These are phyloP conservation scores for Pleurotus pulmonarius DNA, from an alignment of 768 basidiomycete genomes.

Conservation along the genomic window DNA sequence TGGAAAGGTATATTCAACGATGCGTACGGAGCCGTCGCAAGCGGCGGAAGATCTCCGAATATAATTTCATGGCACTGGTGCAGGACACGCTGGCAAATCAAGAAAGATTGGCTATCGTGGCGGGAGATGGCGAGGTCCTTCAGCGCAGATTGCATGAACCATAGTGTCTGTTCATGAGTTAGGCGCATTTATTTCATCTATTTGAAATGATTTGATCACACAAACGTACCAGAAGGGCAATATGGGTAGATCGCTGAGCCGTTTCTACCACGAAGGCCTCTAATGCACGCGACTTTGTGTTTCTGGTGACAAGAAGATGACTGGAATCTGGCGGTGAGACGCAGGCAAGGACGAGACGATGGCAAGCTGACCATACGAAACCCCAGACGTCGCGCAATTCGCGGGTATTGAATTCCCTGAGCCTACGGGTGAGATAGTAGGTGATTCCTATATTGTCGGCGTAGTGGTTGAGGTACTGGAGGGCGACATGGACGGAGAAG, in stretches of 20 bases:
- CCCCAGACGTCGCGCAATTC: slow-evolving; percentile 87
- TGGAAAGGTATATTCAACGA: slow-evolving; percentile 46
- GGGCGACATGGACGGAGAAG: slow-evolving; percentile 92
- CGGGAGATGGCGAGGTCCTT: slow-evolving; percentile 65
- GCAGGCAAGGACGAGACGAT: slow-evolving; percentile 10
- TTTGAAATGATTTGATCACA: slow-evolving; percentile 6
- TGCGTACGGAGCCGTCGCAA: slow-evolving; percentile 64
- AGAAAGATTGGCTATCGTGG: slow-evolving; percentile 73
- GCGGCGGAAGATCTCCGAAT: slow-evolving; percentile 79
- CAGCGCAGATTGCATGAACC: slow-evolving; percentile 98
- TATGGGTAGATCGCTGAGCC: slow-evolving; percentile 88
- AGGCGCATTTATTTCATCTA: slow-evolving; percentile 7
- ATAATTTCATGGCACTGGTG: slow-evolving; percentile 95
- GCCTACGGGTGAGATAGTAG: slow-evolving; percentile 79
- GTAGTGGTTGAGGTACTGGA: slow-evolving; percentile 80
- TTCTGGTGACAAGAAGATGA: slow-evolving; percentile 90
- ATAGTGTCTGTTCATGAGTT: slow-evolving; percentile 65
- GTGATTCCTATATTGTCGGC: slow-evolving; percentile 89
- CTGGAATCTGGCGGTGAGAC: slow-evolving; percentile 36
- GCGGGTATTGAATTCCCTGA: slow-evolving; percentile 59
- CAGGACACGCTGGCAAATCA: slow-evolving; percentile 87
- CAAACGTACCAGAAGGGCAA: slow-evolving; percentile 86
- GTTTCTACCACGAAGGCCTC: slow-evolving; percentile 92
- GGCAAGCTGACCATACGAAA: slow-evolving; percentile 67
- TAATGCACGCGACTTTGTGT: slow-evolving; percentile 86